Conservation (phyloP, 805 yeast genomes). For the Ogataea pignaliae region DNA sequence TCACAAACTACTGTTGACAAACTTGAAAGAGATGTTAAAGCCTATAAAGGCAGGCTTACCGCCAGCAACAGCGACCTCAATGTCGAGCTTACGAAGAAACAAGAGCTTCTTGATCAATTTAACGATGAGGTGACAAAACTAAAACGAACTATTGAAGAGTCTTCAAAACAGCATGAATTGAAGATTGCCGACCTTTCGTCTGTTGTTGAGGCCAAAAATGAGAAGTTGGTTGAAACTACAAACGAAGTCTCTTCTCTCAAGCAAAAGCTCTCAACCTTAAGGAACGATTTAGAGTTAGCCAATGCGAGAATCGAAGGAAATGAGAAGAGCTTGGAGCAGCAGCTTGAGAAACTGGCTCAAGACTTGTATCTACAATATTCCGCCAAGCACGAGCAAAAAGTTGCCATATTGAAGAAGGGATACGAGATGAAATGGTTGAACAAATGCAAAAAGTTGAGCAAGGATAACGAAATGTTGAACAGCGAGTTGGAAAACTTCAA, state of each 20-base stretch:
- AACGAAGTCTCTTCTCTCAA: constrained; percentile 11
- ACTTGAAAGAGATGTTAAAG: neutral
- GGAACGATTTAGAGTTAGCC: constrained; percentile 15
- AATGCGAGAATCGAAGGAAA: constrained; percentile 28
- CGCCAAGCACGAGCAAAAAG: constrained; percentile 72
- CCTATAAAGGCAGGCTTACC: neutral
- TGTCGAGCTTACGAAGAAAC: constrained; percentile 4
- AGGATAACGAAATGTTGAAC: constrained; percentile 41
- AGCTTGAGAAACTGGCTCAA: constrained; percentile 59
- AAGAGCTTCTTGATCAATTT: constrained; percentile 8
- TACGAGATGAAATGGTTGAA: constrained; percentile 50
- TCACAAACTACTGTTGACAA: constrained; percentile 4
- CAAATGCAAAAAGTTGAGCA: constrained; percentile 37
- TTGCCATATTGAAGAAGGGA: constrained; percentile 53
- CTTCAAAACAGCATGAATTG: constrained; percentile 2
- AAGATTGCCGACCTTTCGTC: constrained; percentile 7
- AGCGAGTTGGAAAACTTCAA: constrained; percentile 52
- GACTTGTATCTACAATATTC: constrained; percentile 71
- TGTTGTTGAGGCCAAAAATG: constrained; percentile 12
- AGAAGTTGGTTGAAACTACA: constrained; percentile 10
- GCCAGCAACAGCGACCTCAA: constrained; percentile 1
- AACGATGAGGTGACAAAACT: constrained; percentile 6
- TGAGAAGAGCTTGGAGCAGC: constrained; percentile 48
- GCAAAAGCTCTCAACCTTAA: constrained; percentile 15
- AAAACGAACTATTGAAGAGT: constrained; percentile 2